Percentiles rank a stretch among this genome's conserved stretches.
phyloP scores from a whole-genome alignment of 164 flowering plant genomes.

The Amborella trichopoda region DNA sequence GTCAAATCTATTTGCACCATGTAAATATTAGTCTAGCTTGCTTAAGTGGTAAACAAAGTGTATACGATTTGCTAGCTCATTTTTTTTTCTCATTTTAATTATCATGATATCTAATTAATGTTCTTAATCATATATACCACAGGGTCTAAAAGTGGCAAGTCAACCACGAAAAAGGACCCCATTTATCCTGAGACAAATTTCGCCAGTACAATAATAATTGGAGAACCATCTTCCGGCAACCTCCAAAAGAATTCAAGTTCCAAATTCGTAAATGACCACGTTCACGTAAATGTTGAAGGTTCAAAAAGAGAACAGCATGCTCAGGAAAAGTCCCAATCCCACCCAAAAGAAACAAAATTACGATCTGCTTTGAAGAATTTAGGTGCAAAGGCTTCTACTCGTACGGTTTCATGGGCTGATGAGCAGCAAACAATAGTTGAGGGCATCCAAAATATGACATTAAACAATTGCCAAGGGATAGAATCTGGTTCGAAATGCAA shows the following conservation, averaged over 20 bases:
- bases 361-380: slow-evolving; percentile 55
- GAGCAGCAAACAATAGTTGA: slow-evolving; percentile 17
- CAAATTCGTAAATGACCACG: no score
- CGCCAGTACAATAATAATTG: slow-evolving; percentile 40
- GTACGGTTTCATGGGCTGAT: slow-evolving; percentile 89
- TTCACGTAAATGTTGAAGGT: no score
- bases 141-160: slow-evolving; percentile 24
- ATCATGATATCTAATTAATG: no score
- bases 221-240: slow-evolving; percentile 17
- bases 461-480: slow-evolving; percentile 14
- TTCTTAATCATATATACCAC: slow-evolving; percentile 25
- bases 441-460: neutral
- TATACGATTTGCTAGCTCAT: no score
- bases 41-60: no score
- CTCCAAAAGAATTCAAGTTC: slow-evolving; percentile 6
- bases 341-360: slow-evolving; percentile 14
- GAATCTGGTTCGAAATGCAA: slow-evolving; percentile 10
- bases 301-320: no score
- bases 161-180: slow-evolving; percentile 10
- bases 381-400: slow-evolving; percentile 29
- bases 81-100: no score
- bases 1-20: no score
- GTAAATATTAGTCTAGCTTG: no score
- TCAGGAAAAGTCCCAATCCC: no score
- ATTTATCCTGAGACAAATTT: slow-evolving; percentile 31